These are phyloP conservation scores for Oryza australiensis DNA, from an alignment of 176 grass and related monocot genomes.

Conservation along the genomic window DNA sequence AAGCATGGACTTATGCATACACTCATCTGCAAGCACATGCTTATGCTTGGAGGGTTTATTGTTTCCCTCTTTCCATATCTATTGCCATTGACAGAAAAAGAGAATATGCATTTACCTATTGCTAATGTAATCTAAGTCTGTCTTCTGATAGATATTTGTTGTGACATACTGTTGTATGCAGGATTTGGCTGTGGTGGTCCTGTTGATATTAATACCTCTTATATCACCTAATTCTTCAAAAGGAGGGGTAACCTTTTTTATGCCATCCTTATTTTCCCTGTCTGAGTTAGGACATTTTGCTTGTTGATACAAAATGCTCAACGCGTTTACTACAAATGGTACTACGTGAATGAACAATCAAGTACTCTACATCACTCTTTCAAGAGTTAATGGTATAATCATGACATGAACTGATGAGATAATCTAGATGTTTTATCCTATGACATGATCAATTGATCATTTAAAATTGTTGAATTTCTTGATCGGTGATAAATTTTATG, in stretches of 20 bases:
- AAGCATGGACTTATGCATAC: not conserved
- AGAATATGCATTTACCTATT: conserved; percentile 4
- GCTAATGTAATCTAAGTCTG: conserved; percentile 8
- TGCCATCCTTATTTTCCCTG: conserved; percentile 19
- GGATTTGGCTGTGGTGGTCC: conserved; percentile 97
- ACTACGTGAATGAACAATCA: not conserved
- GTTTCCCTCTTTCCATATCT: not conserved
- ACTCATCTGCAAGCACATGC: not conserved
- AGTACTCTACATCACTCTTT: not conserved
- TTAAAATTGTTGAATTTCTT: not conserved
- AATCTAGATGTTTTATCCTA: not conserved
- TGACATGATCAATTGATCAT: not conserved
- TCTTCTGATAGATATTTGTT: conserved; percentile 38
- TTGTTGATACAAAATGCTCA: conserved; percentile 21
- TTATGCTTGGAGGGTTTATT: not conserved
- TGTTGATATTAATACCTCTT: conserved; percentile 95
- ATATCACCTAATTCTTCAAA: conserved; percentile 98
- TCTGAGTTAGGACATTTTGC: conserved; percentile 26
- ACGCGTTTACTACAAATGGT: not conserved
- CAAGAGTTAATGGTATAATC: conserved; percentile 7
- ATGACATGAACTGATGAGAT: not conserved
- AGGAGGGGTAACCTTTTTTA: conserved; percentile 93
- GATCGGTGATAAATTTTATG: not conserved
- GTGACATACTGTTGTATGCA: conserved; percentile 33
- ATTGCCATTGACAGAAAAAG: not conserved